phyloP scores from a whole-genome alignment of 2,329 filamentous ascomycete species.

The Parastagonospora avenae region DNA sequence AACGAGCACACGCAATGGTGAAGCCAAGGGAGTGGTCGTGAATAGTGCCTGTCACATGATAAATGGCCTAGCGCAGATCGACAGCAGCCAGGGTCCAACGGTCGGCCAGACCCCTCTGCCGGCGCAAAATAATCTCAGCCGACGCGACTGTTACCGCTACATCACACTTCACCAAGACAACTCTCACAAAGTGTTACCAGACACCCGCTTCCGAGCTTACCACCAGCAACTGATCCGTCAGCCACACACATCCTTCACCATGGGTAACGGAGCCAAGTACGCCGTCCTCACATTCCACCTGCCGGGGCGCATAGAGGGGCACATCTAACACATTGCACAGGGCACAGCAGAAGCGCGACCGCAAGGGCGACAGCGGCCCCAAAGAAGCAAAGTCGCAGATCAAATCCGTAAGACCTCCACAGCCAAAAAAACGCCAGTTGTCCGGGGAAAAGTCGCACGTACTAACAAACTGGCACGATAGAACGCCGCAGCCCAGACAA shows the following conservation, averaged over 20 bases:
- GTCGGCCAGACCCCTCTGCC: slow-evolving; percentile 30
- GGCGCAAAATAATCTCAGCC: slow-evolving; percentile 34
- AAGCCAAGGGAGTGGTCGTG: neutral
- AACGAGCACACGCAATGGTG: neutral
- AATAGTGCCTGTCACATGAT: neutral
- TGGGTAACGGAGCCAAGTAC: slow-evolving; percentile 48
- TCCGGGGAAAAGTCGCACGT: neutral
- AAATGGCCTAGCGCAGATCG: neutral
- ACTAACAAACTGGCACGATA: slow-evolving; percentile 38
- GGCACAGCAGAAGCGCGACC: slow-evolving; percentile 47
- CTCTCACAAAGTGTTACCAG: slow-evolving; percentile 6
- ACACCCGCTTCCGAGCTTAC: slow-evolving; percentile 10
- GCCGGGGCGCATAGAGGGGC: neutral
- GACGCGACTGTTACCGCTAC: neutral
- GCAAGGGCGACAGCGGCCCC: slow-evolving; percentile 36
- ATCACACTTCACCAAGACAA: slow-evolving; percentile 5
- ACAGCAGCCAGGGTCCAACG: neutral
- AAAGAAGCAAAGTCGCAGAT: slow-evolving; percentile 44
- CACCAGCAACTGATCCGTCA: slow-evolving; percentile 19
- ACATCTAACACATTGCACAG: slow-evolving; percentile 27
- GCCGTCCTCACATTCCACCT: slow-evolving; percentile 1
- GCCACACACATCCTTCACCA: slow-evolving; percentile 23
- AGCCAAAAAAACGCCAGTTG: neutral
- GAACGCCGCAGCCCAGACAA: slow-evolving; percentile 76
- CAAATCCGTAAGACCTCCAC: slow-evolving; percentile 36